Evolutionary conservation across 371 early-diverging fungal species (phyloP), one percentile per base, ranked within the genome.

Genomic region (Fennellomyces sp.): DNA sequence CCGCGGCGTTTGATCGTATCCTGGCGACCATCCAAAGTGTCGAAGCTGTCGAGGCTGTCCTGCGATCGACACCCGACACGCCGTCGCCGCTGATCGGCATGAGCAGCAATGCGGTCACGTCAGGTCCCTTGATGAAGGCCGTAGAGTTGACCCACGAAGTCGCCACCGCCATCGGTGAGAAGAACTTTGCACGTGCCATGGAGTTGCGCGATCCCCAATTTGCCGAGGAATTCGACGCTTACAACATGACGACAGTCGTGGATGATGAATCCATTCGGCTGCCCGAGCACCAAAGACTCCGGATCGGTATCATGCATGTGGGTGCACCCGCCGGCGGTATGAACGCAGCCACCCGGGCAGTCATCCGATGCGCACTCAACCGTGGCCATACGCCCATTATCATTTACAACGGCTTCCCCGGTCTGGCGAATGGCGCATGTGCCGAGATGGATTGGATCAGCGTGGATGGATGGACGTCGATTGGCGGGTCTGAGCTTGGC

Each of bases 321-420:
- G 99, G 99, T 54, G 96, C 95, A 1, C 98, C 99, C 30, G 95
- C 97, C 13, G 97, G 95, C 56, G 99, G 99, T 48, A 97, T 99
- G 96, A 99, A 99, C 73, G 91, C 96, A 12, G 98, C 97, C 1
- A 94, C 98, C 5, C 89, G 97, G 53, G 88, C 92, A 3, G 90
- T 92, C 6, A 95, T 94, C 19, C 91, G 97, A 23, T 87, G 92
- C 38, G 91, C 93, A 27, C 74, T 94, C 56, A 92, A 92, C 75
- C 86, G 89, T 33, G 97, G 96, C 0, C 92, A 96, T 59, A 85
- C 76, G 0, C 89, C 96, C 12, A 68, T 95, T 58, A 96, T 82
- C 42, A 91, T 99, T 56, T 80, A 86, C 63, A 95, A 98, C 72
- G 99, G 99, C 13, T 97, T 98, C 76, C 87, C 88, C n/a, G 99